Evolutionary conservation across 148 eudicot genomes (phyloP).

Genomic region (Gaultheria prostrata): DNA sequence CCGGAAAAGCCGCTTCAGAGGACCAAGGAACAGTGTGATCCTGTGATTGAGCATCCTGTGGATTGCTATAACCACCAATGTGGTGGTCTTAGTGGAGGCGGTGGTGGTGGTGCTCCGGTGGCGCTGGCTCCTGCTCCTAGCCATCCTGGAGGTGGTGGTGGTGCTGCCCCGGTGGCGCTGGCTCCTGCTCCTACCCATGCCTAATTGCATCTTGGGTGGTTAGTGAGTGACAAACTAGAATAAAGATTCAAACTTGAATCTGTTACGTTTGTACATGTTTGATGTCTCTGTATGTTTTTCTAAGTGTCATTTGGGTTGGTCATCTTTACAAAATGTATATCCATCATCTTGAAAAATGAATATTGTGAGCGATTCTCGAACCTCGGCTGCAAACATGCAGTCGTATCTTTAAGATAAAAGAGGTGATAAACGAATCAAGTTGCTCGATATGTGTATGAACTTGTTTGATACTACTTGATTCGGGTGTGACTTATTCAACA

Average conservation of each 20-base stretch:
- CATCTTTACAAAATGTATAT: background rate
- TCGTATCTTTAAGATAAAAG: background rate
- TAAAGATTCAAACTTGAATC: slow-evolving; percentile 11
- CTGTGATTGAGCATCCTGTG: slow-evolving; percentile 46
- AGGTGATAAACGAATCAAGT: background rate
- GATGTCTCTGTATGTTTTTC: background rate
- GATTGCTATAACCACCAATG: slow-evolving; percentile 47
- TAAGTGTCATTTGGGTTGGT: background rate
- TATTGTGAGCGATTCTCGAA: background rate
- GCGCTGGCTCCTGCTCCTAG: background rate
- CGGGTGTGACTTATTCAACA: no score
- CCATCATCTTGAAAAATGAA: background rate
- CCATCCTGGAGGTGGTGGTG: no score
- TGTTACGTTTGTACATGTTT: background rate
- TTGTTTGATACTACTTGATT: no score
- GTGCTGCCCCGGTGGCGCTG: no score
- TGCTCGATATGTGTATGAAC: no score
- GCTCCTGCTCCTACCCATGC: background rate
- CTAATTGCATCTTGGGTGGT: slow-evolving; percentile 11
- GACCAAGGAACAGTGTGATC: slow-evolving; percentile 63
- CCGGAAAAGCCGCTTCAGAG: slow-evolving; percentile 58
- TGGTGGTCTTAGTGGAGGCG: background rate
- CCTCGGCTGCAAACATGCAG: background rate
- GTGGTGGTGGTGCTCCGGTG: background rate
- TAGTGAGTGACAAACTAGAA: background rate